Conservation (phyloP, 495 filamentous ascomycete species). For the Talaromyces proteolyticus region DNA sequence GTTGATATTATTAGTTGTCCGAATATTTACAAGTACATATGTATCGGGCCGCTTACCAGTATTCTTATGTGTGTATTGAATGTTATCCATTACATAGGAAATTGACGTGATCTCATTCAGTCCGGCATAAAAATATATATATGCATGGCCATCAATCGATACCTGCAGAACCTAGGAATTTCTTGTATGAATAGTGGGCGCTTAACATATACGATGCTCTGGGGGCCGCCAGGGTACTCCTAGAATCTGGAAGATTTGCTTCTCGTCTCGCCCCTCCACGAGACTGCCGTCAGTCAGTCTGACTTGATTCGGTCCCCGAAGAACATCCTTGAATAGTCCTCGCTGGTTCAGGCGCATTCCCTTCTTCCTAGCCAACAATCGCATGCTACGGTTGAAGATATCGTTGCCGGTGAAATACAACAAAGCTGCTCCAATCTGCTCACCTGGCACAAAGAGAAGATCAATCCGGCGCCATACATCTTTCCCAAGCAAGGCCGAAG, state of each 20-base stretch:
- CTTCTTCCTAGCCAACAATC: conserved; percentile 77
- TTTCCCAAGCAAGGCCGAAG: conserved; percentile 56
- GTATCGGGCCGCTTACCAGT: too few species aligned
- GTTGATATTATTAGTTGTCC: too few species aligned
- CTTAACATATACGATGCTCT: conserved; percentile 69
- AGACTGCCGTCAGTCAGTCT: conserved; percentile 70
- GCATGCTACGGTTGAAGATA: conserved; percentile 88
- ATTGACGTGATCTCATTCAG: too few species aligned
- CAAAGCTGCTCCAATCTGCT: conserved; percentile 79
- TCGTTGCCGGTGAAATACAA: conserved; percentile 97
- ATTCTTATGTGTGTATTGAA: too few species aligned
- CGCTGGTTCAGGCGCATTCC: conserved; percentile 82
- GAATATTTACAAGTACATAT: too few species aligned
- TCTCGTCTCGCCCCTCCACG: conserved; percentile 73
- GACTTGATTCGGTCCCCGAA: conserved; percentile 50
- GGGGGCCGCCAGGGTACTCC: conserved; percentile 86
- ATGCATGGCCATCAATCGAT: too few species aligned
- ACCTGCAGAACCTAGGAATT: too few species aligned
- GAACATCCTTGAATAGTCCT: conserved; percentile 71
- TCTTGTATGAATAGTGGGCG: too few species aligned
- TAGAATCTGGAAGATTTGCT: conserved; percentile 77
- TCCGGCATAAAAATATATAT: too few species aligned
- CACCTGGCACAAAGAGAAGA: conserved; percentile 75
- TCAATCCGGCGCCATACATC: conserved; percentile 77
- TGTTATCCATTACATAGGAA: too few species aligned